Conservation (phyloP, 129 eudicot species). For the Flaveria ramosissima region DNA sequence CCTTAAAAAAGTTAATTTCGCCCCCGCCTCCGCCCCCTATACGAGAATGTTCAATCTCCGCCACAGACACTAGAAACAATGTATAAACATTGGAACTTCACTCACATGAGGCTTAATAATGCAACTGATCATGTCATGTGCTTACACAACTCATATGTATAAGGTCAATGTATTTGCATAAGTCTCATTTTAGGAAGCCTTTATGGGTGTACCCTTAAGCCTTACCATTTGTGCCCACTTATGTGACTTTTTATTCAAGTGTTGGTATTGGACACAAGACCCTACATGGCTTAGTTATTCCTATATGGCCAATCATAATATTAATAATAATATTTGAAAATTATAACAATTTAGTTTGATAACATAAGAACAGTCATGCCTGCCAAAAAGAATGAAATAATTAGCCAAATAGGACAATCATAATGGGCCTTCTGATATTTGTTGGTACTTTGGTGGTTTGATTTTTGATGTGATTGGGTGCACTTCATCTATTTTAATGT, state of each 20-base stretch:
- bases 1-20: too few relatives aligned
- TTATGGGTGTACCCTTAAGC: constrained; percentile 28
- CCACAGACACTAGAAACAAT: too few relatives aligned
- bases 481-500: not conserved
- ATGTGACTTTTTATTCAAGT: constrained; percentile 25
- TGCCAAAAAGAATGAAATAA: constrained; percentile 37
- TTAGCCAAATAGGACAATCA: constrained; percentile 34
- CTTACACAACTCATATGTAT: constrained; percentile 31
- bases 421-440: constrained; percentile 14
- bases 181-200: constrained; percentile 30
- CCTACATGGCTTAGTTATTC: constrained; percentile 27
- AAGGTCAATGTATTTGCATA: constrained; percentile 35
- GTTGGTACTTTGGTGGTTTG: not conserved
- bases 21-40: too few relatives aligned
- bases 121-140: constrained; percentile 24
- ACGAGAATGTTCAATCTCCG: too few relatives aligned
- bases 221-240: constrained; percentile 25
- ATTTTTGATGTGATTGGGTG: not conserved
- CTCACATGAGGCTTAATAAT: too few relatives aligned
- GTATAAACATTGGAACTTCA: too few relatives aligned
- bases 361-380: constrained; percentile 18
- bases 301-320: constrained; percentile 15
- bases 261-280: constrained; percentile 23
- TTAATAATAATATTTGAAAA: constrained; percentile 24
- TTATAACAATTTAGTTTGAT: constrained; percentile 24